Conservation (phyloP, 805 yeast species). For the Yamadazyma kitorensis region DNA sequence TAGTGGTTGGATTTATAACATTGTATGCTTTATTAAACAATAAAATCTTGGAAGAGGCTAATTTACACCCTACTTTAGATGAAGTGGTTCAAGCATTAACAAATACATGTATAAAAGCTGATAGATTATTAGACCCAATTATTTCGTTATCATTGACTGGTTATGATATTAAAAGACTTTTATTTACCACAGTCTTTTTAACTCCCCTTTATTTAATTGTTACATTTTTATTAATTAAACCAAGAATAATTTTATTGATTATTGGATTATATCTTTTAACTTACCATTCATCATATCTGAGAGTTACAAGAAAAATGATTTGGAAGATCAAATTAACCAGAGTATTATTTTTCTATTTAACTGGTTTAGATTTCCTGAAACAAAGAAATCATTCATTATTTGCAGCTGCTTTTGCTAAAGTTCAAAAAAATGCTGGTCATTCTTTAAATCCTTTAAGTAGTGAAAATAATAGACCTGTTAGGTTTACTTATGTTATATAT, state of each 20-base stretch:
- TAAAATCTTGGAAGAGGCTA: slow-evolving; percentile 56
- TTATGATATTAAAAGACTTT: slow-evolving; percentile 73
- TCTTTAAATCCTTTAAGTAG: slow-evolving; percentile 18
- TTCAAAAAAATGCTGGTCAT: slow-evolving; percentile 35
- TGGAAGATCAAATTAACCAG: slow-evolving; percentile 82
- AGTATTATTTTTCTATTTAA: slow-evolving; percentile 70
- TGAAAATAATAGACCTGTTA: slow-evolving; percentile 46
- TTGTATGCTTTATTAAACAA: slow-evolving; percentile 58
- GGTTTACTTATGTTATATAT: slow-evolving; percentile 87
- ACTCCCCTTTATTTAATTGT: slow-evolving; percentile 80
- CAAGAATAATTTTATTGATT: slow-evolving; percentile 60
- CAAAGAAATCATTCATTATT: slow-evolving; percentile 46
- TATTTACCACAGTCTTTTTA: slow-evolving; percentile 79
- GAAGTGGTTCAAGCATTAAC: slow-evolving; percentile 78
- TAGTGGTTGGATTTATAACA: slow-evolving; percentile 60
- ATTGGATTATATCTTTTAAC: slow-evolving; percentile 64
- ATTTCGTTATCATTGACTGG: slow-evolving; percentile 69
- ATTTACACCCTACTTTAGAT: slow-evolving; percentile 76
- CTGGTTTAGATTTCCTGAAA: slow-evolving; percentile 75
- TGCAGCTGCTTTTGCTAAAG: slow-evolving; percentile 55
- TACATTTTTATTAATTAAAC: slow-evolving; percentile 65
- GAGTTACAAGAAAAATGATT: slow-evolving; percentile 76
- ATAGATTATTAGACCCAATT: slow-evolving; percentile 76
- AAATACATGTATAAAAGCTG: slow-evolving; percentile 70
- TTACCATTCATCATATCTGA: slow-evolving; percentile 83